These are phyloP conservation scores for Solanum boliviense DNA, from an alignment of 257 asterid species.

Conservation along the genomic window DNA sequence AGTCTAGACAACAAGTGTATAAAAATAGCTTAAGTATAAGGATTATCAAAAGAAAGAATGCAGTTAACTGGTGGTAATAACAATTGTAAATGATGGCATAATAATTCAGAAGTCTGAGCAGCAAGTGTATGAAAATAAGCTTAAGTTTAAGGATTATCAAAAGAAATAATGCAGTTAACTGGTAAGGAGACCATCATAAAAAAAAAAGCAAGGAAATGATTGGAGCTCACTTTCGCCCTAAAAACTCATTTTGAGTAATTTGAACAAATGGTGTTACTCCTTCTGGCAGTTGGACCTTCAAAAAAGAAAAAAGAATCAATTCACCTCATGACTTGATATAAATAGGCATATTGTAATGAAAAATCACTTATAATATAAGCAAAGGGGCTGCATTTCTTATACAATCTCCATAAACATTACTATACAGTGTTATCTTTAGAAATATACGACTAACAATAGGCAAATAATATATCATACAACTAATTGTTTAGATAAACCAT, in stretches of 20 bases:
- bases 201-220: background rate
- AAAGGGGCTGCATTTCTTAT: background rate
- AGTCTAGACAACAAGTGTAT: background rate
- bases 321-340: constrained; percentile 6
- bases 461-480: background rate
- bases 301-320: constrained; percentile 12
- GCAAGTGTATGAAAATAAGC: background rate
- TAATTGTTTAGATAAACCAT: background rate
- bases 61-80: background rate
- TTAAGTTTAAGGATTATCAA: background rate
- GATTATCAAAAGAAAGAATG: background rate
- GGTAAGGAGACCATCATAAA: background rate
- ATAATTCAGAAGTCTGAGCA: background rate
- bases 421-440: background rate
- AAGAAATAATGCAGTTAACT: background rate
- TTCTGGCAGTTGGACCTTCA: constrained; percentile 43
- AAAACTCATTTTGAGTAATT: constrained; percentile 48
- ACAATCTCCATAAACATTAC: background rate
- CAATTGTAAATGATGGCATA: background rate
- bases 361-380: background rate
- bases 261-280: constrained; percentile 45
- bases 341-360: background rate
- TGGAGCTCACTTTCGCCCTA: constrained; percentile 49
- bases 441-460: background rate
- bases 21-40: background rate